Evolutionary conservation across 805 yeast species (phyloP), one percentile per base, ranked within the genome.

Genomic region (Metschnikowia reukaufii): DNA sequence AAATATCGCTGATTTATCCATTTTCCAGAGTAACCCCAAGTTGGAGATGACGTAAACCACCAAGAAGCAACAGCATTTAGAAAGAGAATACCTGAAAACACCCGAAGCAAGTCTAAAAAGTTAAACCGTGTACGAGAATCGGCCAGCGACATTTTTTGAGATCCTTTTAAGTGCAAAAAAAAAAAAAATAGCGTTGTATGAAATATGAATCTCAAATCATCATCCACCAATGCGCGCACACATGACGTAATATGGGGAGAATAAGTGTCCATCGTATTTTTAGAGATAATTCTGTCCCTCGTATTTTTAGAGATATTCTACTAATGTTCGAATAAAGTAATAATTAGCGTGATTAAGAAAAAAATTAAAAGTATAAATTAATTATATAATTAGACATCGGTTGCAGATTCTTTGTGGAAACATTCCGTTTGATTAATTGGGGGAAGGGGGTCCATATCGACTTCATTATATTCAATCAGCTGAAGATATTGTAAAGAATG

Each of bases 1-100:
- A 75, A 57, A 54, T 73, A 85, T 5, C 70, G 48, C 2, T 67
- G 62, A 57, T 79, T 72, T 13, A 74, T 48, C 67, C 74, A 74
- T 52, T 71, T 71, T 0, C 86, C 84, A 3, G 72, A 61, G 58
- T 77, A 74, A 5, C 86, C 86, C 89, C 89, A 84, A 1, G 79
- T 70, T 3, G 76, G 45, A 0, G 84, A 61, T 1, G 77, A 73
- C 0, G 90, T 85, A 50, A 82, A 70, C 67, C 74, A 73, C 66
- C 79, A 83, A 0, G 88, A 83, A 2, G 77, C 55, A 1, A 76
- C 15, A 7, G 78, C 68, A 54, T 76, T 79, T 17, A 79, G 42
- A 5, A 78, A 49, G 3, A 82, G 50, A 0, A 79, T 3, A 0
- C 85, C 85, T 0, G 70, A 68, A 1, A 76, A 16, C 0, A 79